phyloP scores from a whole-genome alignment of 345 rosid species.

The Hibiscus mutabilis region DNA sequence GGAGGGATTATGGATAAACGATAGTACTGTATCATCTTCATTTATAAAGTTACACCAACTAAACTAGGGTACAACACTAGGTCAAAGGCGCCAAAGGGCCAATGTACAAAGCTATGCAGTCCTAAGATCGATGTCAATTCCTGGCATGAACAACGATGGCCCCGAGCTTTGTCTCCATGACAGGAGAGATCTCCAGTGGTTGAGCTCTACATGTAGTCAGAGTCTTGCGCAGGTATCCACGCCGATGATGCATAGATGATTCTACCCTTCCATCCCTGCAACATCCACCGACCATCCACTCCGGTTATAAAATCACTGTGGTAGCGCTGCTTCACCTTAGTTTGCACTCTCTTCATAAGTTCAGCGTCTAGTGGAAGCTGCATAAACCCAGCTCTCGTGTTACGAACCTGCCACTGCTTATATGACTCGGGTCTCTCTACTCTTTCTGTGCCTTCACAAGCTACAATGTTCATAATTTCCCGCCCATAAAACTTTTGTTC shows the following conservation, averaged over 20 bases:
- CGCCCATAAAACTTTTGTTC: conserved; percentile 33
- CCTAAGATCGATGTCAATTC: neutral
- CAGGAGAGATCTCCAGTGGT: neutral
- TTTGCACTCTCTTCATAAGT: conserved; percentile 19
- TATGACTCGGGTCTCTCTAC: conserved; percentile 48
- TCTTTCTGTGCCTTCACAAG: conserved; percentile 45
- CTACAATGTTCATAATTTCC: conserved; percentile 34
- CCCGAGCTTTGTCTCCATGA: neutral
- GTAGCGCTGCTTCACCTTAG: conserved; percentile 19
- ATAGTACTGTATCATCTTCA: neutral
- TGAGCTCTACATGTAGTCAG: neutral
- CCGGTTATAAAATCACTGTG: conserved; percentile 42
- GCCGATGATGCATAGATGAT: conserved; percentile 31
- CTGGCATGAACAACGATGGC: neutral
- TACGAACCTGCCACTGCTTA: conserved; percentile 48
- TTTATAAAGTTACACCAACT: neutral
- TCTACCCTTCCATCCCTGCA: conserved; percentile 59
- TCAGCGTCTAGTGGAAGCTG: conserved; percentile 29
- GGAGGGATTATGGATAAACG: neutral
- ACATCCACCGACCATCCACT: conserved; percentile 38
- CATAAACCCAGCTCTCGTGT: conserved; percentile 40
- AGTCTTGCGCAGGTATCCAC: conserved; percentile 34
- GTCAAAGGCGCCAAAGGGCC: neutral
- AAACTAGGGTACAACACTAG: neutral
- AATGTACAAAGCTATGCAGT: neutral